A percentile compares a stretch with the other conserved stretches of the same genome.
phyloP scores from a whole-genome alignment of 495 filamentous ascomycete genomes.

The Viridothelium virens region DNA sequence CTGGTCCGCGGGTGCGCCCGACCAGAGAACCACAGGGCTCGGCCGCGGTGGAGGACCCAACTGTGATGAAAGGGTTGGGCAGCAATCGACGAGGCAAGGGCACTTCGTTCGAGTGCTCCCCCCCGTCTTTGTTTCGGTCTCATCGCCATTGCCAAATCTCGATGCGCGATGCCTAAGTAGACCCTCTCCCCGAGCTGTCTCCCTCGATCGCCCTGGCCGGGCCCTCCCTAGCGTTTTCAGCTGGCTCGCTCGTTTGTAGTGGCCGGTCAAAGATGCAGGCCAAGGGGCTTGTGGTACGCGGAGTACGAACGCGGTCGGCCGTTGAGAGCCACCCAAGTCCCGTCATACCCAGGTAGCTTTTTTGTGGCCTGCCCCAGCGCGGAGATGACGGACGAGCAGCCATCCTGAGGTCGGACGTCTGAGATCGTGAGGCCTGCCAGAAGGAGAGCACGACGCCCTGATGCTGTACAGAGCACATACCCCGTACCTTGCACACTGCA shows the following conservation, averaged over 20 bases:
- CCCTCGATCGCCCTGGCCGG: background rate
- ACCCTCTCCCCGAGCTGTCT: background rate
- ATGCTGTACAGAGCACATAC: too few relatives aligned
- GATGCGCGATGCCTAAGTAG: background rate
- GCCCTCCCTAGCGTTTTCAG: constrained; percentile 8
- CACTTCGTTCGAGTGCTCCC: background rate
- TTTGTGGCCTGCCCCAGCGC: constrained; percentile 5
- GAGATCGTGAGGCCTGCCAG: background rate
- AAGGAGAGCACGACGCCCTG: too few relatives aligned
- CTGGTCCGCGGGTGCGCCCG: background rate
- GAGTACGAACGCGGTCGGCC: constrained; percentile 4
- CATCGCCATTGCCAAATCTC: background rate
- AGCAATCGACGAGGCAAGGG: background rate
- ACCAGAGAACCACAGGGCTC: background rate
- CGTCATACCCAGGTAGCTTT: background rate
- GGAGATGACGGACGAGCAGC: constrained; percentile 2
- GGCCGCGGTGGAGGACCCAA: background rate
- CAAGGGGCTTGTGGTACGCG: constrained; percentile 9
- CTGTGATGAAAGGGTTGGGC: constrained; percentile 1
- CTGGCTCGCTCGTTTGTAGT: constrained; percentile 3
- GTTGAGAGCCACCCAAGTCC: background rate
- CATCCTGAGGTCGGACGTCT: background rate
- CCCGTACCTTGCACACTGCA: background rate
- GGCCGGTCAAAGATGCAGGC: constrained; percentile 3
- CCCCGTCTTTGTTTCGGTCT: background rate